Conservation (phyloP, 176 grass and related monocot species). For the Cenchrus fungigraminus region DNA sequence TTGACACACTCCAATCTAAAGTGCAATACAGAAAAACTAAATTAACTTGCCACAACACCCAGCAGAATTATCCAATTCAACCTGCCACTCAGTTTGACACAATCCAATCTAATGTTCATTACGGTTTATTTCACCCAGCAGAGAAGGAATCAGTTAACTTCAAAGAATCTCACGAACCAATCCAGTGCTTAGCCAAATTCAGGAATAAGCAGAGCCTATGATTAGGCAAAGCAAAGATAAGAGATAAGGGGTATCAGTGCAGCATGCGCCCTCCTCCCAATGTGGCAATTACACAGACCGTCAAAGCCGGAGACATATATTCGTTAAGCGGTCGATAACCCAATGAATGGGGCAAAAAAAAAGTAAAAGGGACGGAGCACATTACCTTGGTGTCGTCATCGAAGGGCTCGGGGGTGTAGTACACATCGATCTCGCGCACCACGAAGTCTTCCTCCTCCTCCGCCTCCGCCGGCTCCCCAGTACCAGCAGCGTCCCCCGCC, state of each 20-base stretch:
- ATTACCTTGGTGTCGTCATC: constrained; percentile 70
- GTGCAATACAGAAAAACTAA: too few relatives aligned
- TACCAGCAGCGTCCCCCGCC: background rate
- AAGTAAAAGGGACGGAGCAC: background rate
- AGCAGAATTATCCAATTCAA: background rate
- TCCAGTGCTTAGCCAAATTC: background rate
- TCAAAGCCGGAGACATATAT: background rate
- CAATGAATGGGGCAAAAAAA: background rate
- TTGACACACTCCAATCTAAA: too few relatives aligned
- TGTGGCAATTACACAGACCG: background rate
- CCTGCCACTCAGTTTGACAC: background rate
- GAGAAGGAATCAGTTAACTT: background rate
- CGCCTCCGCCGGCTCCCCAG: constrained; percentile 14
- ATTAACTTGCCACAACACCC: too few relatives aligned
- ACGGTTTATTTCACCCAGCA: background rate
- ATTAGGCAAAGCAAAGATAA: background rate
- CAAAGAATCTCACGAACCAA: background rate
- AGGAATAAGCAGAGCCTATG: background rate
- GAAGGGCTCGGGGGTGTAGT: constrained; percentile 62
- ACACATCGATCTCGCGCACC: constrained; percentile 84
- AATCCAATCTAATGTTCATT: background rate
- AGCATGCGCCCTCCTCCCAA: background rate
- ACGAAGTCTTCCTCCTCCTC: constrained; percentile 54
- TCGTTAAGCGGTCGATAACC: background rate
- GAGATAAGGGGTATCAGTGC: too few relatives aligned